A percentile compares a stretch with the other conserved stretches of the same genome.
Evolutionary conservation across 768 basidiomycete genomes (phyloP).

Genomic region (Tricholoma saponaceum): DNA sequence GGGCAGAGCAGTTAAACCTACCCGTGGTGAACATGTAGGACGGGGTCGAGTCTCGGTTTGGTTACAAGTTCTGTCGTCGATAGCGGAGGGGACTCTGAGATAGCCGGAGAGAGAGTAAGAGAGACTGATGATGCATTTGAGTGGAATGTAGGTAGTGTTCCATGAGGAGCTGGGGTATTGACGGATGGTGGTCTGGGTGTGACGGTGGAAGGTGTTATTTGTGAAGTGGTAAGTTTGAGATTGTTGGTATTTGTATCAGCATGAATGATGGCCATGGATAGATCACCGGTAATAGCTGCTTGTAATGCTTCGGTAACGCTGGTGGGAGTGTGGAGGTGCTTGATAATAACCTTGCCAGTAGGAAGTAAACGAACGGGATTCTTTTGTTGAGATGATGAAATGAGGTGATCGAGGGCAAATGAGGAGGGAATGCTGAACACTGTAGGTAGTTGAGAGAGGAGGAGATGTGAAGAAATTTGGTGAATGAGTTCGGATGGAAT

Average conservation of each 20-base stretch:
- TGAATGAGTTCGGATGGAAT: constrained; percentile 57
- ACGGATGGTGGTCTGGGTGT: constrained; percentile 5
- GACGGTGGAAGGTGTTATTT: background rate
- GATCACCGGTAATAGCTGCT: constrained; percentile 33
- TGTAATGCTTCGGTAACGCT: constrained; percentile 29
- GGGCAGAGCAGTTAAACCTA: background rate
- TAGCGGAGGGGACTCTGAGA: constrained; percentile 7
- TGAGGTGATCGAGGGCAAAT: constrained; percentile 42
- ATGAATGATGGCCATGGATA: constrained; percentile 15
- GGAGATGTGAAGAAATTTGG: constrained; percentile 45
- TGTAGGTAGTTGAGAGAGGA: constrained; percentile 31
- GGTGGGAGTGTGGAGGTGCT: constrained; percentile 19
- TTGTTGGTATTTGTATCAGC: background rate
- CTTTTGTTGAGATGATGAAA: constrained; percentile 10
- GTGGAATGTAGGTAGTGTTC: background rate
- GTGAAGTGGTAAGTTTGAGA: background rate
- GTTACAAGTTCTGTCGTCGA: background rate
- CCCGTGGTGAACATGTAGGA: background rate
- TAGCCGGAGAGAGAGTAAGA: constrained; percentile 9
- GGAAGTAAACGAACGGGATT: constrained; percentile 9
- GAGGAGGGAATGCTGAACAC: constrained; percentile 41
- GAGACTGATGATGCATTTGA: constrained; percentile 13
- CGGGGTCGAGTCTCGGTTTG: background rate
- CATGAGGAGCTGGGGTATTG: constrained; percentile 5
- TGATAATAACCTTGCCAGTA: constrained; percentile 3